Base-by-base conservation (phyloP, 805 yeast genomes). In the Jamesozyma rosinii region DNA sequence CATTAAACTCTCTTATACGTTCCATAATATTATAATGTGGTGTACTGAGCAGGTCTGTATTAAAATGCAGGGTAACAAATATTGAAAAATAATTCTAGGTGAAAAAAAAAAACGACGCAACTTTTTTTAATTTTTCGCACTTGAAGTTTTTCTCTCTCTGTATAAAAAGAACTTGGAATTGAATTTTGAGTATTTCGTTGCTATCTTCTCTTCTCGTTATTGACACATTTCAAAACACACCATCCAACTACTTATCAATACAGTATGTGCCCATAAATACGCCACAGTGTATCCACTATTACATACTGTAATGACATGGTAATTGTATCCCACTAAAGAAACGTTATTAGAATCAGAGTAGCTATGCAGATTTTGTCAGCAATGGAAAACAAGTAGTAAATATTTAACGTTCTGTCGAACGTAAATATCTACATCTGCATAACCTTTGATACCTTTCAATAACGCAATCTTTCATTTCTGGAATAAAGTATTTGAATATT, bases 381-480 rank as follows among this genome's bases (percentile, higher is more conserved):
- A 24, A 24, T n/a, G n/a, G n/a, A n/a, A n/a, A n/a, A n/a, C n/a
- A n/a, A 9, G 40, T 17, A 38, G 46, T 49, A 43, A 37, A 33
- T 38, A 33, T 41, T 44, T 14, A 15, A n/a, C 32, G 42, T 44
- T 49, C 48, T 29, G 51, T 38, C 18, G 51, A 48, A 50, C 49
- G 26, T 43, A 27, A 36, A 33, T 42, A 42, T 45, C 18, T 48
- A 44, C 29, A 36, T 35, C 26, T 36, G 34, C 38, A 43, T 44
- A 36, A 40, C 26, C 50, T 46, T 43, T 49, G 52, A 49, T 46
- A 49, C 52, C 49, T 39, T 46, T 38, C 34, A 34, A 37, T 44
- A 41, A 38, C 43, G 43, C 44, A 37, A 27, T 24, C 24, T 26
- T 6, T 32, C 19, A 26, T n/a, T 6, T n/a, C 24, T 13, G n/a